Evolutionary conservation across 176 grass and related monocot species (phyloP), one percentile per base, ranked within the genome.

Genomic region (Miscanthus lutarioriparius): DNA sequence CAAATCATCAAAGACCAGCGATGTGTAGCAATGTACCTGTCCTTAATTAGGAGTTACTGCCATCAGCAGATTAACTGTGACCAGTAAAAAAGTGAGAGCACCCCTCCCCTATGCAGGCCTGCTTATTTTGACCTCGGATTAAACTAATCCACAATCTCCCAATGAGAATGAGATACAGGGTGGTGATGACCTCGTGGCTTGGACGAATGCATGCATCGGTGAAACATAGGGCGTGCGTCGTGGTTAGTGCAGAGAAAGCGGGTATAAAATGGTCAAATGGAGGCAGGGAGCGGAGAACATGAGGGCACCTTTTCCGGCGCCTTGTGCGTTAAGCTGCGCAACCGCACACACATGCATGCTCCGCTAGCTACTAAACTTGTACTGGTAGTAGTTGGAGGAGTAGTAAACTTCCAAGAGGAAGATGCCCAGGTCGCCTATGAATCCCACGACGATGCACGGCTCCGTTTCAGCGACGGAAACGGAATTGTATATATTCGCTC

Each of bases 241-340:
- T 64, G 80, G 72, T 67, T 45, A 6, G 23, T 61, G 65, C 76
- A 43, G 78, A 28, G 1, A 56, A 12, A 1, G 3, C 54, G 54
- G 20, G 54, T 58, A 58, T 23, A 61, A 28, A 1, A 15, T 54
- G 36, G 76, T n/a, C n/a, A 27, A 47, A 70, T 71, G 74, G 20
- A 48, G 26, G 12, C 54, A 74, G 19, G 14, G 26, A 23, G 66
- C 17, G 73, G 69, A 81, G 77, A 85, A 87, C 89, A 83, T 80
- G 39, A 80, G 80, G 75, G 80, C 80, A 43, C 84, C 84, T 79
- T 90, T 86, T 75, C 61, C 89, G 89, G 84, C 89, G 89, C 13
- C 84, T 83, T 80, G 88, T 74, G 88, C 88, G 88, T 83, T 48
- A 79, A 70, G 37, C 37, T 87, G 84, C 67, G 1, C 49, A 53